Evolutionary conservation across 345 rosid genomes (phyloP), one percentile per base, ranked within the genome.

Genomic region (Litchi chinensis): DNA sequence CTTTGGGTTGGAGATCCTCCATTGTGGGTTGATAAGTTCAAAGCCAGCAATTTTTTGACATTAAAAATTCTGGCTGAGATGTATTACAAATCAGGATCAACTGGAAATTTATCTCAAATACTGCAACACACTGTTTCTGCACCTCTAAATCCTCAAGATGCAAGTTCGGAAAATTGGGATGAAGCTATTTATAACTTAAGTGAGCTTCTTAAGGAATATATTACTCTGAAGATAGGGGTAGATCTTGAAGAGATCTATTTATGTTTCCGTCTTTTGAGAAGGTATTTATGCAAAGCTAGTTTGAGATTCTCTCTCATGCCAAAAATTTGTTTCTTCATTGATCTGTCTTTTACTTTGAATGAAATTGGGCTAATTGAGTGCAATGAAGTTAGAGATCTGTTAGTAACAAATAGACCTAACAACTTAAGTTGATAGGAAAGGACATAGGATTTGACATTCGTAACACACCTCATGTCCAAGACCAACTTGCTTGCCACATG

Each of bases 1-100:
- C 89, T 90, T 73, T 92, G 94, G 95, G 78, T 68, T 74, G 99
- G 96, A 74, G 83, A 82, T 85, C 99, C 99, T 73, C 99, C 98
- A 48, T 62, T 6, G 9, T 95, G 98, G 99, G 86, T 87, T 78
- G 87, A 89, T 57, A 85, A 83, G 69, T 95, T 92, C 82, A 88
- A 78, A 89, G 76, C 26, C 80, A 90, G 93, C 86, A 89, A 86
- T 65, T 81, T 80, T 77, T 79, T 64, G 76, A 81, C 82, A 19
- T 77, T 93, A 80, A 89, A 83, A 48, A 75, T 70, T 63, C 48
- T 93, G 67, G 89, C 96, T 46, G 92, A 91, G 70, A 84, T 86
- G 77, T 93, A 85, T 82, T 60, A 75, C 85, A 88, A 83, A 84
- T 65, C 81, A 69, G 86, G 87, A n/a, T 82, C 90, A 66, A 68